These are phyloP conservation scores for Didymella pinodella DNA, from an alignment of 2,329 filamentous ascomycete species.

Conservation along the genomic window DNA sequence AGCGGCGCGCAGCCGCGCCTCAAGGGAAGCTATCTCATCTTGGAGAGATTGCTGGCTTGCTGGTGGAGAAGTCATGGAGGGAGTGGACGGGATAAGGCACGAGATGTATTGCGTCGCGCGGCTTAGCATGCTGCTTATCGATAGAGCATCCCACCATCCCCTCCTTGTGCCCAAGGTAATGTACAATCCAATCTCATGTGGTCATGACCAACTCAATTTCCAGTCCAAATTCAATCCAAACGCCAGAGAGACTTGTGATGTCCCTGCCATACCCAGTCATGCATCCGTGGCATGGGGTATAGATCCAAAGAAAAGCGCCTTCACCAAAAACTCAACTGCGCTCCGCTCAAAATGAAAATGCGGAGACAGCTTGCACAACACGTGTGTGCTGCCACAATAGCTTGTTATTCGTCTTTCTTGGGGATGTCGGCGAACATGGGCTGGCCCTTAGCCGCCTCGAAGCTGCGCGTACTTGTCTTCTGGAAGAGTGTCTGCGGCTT, in stretches of 20 bases:
- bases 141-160: constrained; percentile 19
- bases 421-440: constrained; percentile 51
- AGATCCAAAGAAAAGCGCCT: constrained; percentile 22
- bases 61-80: constrained; percentile 38
- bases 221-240: constrained; percentile 3
- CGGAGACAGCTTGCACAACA: constrained; percentile 11
- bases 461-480: constrained; percentile 52
- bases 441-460: constrained; percentile 45
- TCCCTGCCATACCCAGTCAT: constrained; percentile 16
- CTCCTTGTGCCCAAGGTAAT: constrained; percentile 13
- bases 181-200: constrained; percentile 24
- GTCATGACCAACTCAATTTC: constrained; percentile 19
- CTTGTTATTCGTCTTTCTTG: constrained; percentile 29
- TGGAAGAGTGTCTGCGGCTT: constrained; percentile 54
- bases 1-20: constrained; percentile 59
- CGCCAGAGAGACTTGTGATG: constrained; percentile 13
- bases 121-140: constrained; percentile 33
- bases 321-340: constrained; percentile 14
- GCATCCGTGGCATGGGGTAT: constrained; percentile 24
- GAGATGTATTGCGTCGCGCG: constrained; percentile 20
- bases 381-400: constrained; percentile 11
- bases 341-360: constrained; percentile 8
- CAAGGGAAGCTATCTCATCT: constrained; percentile 67
- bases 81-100: constrained; percentile 23
- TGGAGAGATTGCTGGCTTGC: constrained; percentile 42